Base-by-base conservation (phyloP, 306 rosid genomes). In the Cyamopsis tetragonoloba region DNA sequence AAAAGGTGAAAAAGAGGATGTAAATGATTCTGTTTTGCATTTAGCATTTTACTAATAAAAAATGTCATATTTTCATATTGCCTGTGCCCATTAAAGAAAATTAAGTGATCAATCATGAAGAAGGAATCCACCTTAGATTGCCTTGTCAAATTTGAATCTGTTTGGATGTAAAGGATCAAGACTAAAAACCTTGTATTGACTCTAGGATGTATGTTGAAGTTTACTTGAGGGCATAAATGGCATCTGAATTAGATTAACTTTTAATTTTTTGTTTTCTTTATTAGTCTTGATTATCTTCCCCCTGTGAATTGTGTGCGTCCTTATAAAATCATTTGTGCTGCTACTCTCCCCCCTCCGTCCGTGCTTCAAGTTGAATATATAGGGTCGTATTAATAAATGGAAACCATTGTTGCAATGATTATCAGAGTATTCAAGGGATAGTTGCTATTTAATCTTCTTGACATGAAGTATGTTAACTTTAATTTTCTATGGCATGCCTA, bases 281-380 rank as follows among this genome's bases (percentile, higher is more conserved):
- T 10, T 17, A 31, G 26, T 17, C 7, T 35, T 26, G 12, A 2
- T 44, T 22, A 18, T 46, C 28, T 27, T 44, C 32, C 55, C 73
- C 41, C 27, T 30, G 12, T 28, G 42, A 51, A 32, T 15, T 48
- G 39, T 51, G 14, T 3, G n/a, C 63, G 12, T 31, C 23, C 13
- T 19, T 50, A 22, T 54, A 28, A 59, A 76, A 60, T 28, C 24
- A 30, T 27, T 46, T 22, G 20, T 6, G 51, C 26, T 22, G n/a
- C 44, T 28, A 24, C 66, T 4, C 12, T 30, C 4, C 15, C 49
- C 42, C 32, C 0, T 11, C 13, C 60, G 59, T 28, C 5, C 63
- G n/a, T 35, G 35, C 64, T 57, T 46, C 44, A 46, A 46, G 11
- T 18, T 64, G 12, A 55, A 71, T 49, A 46, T 43, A 54, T 42